Conservation (phyloP, 805 yeast species). For the Lipomyces mesembrius region DNA sequence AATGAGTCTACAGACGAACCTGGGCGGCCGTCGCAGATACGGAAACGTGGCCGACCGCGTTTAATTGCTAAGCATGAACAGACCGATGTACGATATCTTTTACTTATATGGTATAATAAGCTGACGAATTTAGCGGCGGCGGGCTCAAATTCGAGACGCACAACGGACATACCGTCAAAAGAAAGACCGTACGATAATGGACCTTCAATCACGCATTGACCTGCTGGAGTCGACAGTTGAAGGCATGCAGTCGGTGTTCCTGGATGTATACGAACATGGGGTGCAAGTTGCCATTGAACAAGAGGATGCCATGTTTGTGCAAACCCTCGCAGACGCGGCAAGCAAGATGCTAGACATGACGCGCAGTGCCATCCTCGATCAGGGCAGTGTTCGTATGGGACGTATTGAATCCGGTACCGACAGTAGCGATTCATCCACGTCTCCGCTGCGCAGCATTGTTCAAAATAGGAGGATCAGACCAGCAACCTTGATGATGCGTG, state of each 20-base stretch:
- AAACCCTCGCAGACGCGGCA: conserved; percentile 13
- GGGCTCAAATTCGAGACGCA: conserved; percentile 29
- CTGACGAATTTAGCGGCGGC: conserved; percentile 12
- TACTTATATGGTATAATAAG: not conserved
- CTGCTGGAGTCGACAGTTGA: conserved; percentile 16
- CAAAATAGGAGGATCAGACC: not conserved
- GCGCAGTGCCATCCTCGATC: conserved; percentile 5
- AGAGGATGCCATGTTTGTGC: not conserved
- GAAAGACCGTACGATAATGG: conserved; percentile 20
- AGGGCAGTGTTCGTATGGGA: not conserved
- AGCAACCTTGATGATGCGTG: not conserved
- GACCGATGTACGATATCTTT: not conserved
- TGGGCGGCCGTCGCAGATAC: not conserved
- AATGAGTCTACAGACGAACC: not conserved
- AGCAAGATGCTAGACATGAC: conserved; percentile 10
- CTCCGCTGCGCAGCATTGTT: not conserved
- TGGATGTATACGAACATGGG: conserved; percentile 19
- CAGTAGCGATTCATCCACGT: not conserved
- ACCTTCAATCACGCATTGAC: conserved; percentile 16
- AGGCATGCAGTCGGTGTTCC: conserved; percentile 16
- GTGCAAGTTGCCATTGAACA: conserved; percentile 10
- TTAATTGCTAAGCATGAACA: not conserved
- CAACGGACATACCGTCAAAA: conserved; percentile 28
- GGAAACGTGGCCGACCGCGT: not conserved
- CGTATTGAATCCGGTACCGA: not conserved